Conservation (phyloP, 2,329 filamentous ascomycete genomes). For the Cladosporium austrohemisphaericum region DNA sequence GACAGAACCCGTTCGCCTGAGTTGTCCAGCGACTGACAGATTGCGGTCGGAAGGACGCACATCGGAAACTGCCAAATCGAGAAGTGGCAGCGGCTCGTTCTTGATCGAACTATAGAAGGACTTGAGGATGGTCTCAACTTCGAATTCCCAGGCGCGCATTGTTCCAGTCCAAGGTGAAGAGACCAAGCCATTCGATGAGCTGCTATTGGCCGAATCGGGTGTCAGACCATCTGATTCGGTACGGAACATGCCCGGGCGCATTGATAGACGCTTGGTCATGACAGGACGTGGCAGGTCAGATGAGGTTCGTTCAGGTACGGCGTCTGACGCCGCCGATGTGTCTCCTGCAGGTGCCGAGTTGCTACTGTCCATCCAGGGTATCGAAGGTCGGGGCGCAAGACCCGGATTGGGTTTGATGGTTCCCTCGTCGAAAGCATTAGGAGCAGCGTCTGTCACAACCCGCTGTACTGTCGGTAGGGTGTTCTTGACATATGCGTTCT, state of each 20-base stretch:
- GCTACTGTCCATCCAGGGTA: constrained; percentile 31
- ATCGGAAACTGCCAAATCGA: constrained; percentile 39
- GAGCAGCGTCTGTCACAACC: constrained; percentile 67
- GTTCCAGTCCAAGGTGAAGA: constrained; percentile 71
- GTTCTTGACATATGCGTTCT: constrained; percentile 91
- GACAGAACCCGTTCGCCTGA: constrained; percentile 84
- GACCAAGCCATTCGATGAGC: constrained; percentile 69
- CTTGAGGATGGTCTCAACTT: constrained; percentile 87
- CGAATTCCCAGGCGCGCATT: constrained; percentile 77
- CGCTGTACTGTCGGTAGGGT: constrained; percentile 85
- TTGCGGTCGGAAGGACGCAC: constrained; percentile 23
- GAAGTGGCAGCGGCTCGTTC: constrained; percentile 78
- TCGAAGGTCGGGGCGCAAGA: constrained; percentile 21
- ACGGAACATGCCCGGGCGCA: constrained; percentile 37
- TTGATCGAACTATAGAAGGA: constrained; percentile 88
- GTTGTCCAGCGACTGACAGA: constrained; percentile 61
- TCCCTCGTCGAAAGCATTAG: constrained; percentile 57
- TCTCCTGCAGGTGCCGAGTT: constrained; percentile 16
- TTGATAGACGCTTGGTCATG: constrained; percentile 40
- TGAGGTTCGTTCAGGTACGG: constrained; percentile 25
- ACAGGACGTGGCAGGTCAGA: constrained; percentile 28
- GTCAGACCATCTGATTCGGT: constrained; percentile 32
- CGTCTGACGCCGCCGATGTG: constrained; percentile 10
- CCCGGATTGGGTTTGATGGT: constrained; percentile 22
- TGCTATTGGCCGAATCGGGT: constrained; percentile 34